Evolutionary conservation across 2,329 filamentous ascomycete genomes (phyloP).

Genomic region (Conoideocrella luteorostrata): DNA sequence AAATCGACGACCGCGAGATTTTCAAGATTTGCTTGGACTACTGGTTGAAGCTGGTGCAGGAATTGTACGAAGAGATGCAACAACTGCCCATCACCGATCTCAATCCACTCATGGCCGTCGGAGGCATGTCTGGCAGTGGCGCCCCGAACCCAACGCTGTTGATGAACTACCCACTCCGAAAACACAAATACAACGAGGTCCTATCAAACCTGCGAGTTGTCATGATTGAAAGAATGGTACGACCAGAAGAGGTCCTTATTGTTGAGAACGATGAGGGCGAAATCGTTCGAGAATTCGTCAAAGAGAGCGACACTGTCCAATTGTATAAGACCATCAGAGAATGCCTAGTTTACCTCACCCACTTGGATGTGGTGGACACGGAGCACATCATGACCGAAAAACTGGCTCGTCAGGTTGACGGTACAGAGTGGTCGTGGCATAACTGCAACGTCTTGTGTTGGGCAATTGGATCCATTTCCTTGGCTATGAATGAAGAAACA

Average conservation of each 20-base stretch:
- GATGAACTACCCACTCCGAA: slow-evolving; percentile 85
- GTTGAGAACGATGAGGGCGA: slow-evolving; percentile 99
- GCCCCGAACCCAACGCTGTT: slow-evolving; percentile 80
- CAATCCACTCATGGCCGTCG: slow-evolving; percentile 80
- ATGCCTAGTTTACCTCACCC: slow-evolving; percentile 93
- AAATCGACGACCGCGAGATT: slow-evolving; percentile 97
- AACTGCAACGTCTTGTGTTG: slow-evolving; percentile 99
- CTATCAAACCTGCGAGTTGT: slow-evolving; percentile 90
- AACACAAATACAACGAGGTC: slow-evolving; percentile 96
- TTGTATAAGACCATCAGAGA: slow-evolving; percentile 98
- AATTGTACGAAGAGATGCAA: slow-evolving; percentile 99
- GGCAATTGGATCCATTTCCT: slow-evolving; percentile 97
- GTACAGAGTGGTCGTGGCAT: slow-evolving; percentile 96
- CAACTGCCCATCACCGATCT: slow-evolving; percentile 86
- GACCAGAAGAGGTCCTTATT: slow-evolving; percentile 93
- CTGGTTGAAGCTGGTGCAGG: slow-evolving; percentile 97
- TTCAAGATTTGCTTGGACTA: slow-evolving; percentile 99
- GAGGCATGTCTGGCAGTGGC: slow-evolving; percentile 67
- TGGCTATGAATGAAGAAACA: slow-evolving; percentile 99
- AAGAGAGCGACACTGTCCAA: slow-evolving; percentile 98
- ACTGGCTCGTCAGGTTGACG: slow-evolving; percentile 88
- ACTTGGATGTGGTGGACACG: slow-evolving; percentile 94
- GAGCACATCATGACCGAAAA: slow-evolving; percentile 99
- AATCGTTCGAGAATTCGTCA: slow-evolving; percentile 97
- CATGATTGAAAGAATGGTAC: slow-evolving; percentile 99